Base-by-base conservation (phyloP, 1,284 basidiomycete genomes). In the Peniophora sp. region DNA sequence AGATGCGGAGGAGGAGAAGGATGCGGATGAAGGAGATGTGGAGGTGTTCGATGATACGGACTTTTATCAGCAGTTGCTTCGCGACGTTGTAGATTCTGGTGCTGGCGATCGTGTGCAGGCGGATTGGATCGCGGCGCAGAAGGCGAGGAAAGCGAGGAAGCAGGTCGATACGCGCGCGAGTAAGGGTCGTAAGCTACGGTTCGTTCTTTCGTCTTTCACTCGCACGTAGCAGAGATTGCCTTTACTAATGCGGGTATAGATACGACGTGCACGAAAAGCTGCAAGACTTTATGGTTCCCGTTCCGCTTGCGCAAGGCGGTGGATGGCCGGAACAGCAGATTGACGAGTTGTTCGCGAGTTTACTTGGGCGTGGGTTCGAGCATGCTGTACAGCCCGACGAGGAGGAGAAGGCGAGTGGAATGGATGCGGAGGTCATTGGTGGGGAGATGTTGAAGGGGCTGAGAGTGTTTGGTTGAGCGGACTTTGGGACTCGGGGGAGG, bases 201-300 rank as follows among this genome's bases (percentile, higher is more conserved):
- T 25, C 20, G 80, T 51, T 47, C 41, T 17, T 17, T 43, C 49
- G 27, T 41, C 20, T 45, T 54, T 27, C 19, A 8, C 16, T 41
- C 16, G 16, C 5, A n/a, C 38, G n/a, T 41, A n/a, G n/a, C n/a
- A n/a, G n/a, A n/a, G n/a, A n/a, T n/a, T n/a, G n/a, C n/a, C n/a
- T n/a, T 41, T 16, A 61, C 25, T 3, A 27, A 20, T 58, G 47
- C 45, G 55, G 57, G 56, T 45, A 55, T 61, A 89, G 91, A 55
- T 96, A 92, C 65, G 88, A 95, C 54, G 84, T 91, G 1, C 94
- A 97, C 63, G 91, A 96, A 61, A 97, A 96, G 69, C 70, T 95
- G 39, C 88, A 91, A 63, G 92, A 93, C 64, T 96, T 96, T 63
- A 95, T 95, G 85, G 89, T 93, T 1, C 93, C 94, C 10, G 81